Evolutionary conservation across 2,329 filamentous ascomycete genomes (phyloP), one percentile per base, ranked within the genome.

Genomic region (Epichloe hybrida): DNA sequence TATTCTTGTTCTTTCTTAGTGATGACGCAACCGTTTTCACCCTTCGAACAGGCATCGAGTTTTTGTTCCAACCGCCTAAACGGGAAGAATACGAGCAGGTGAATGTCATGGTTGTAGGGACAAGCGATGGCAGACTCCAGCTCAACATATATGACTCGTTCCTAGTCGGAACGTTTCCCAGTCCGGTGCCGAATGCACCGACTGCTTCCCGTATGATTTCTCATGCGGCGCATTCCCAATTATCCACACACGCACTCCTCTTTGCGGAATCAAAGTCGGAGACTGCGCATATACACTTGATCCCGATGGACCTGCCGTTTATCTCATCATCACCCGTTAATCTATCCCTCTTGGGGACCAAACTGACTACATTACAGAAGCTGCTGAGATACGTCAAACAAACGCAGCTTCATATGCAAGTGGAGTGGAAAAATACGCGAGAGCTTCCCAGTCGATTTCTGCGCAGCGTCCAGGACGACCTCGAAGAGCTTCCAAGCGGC

Each of bases 71-170:
- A 50, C 70, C 76, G 0, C 72, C 76, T 35, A 75, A 79, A 52
- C 74, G 79, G 37, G 77, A 79, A 49, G 80, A 86, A 48, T 81
- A 82, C 55, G 81, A 88, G 55, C 76, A 80, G n/a, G 82, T 93
- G 42, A 86, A 91, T 63, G 79, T 91, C 56, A 81, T 94, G 69
- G 71, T 91, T 5, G 77, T 86, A 2, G 86, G 86, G 4, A 86
- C 83, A 4, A 76, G 78, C 51, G 77, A 87, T 55, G 86, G 86
- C 8, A 75, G 72, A 17, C 72, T 94, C 12, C 84, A 91, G 61
- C 72, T 94, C 17, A 87, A 82, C 57, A 88, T 95, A 46, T 91
- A 91, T 63, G 86, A 95, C 64, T 90, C 86, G 5, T 88, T 95
- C 59, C 76, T 86, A 53, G 83, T 94, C 52, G 87, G 88, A 3